A percentile compares a stretch with the other conserved stretches of the same genome.
These are phyloP conservation scores for Avena eriantha DNA, from an alignment of 176 grass and related monocot genomes.

Conservation along the genomic window DNA sequence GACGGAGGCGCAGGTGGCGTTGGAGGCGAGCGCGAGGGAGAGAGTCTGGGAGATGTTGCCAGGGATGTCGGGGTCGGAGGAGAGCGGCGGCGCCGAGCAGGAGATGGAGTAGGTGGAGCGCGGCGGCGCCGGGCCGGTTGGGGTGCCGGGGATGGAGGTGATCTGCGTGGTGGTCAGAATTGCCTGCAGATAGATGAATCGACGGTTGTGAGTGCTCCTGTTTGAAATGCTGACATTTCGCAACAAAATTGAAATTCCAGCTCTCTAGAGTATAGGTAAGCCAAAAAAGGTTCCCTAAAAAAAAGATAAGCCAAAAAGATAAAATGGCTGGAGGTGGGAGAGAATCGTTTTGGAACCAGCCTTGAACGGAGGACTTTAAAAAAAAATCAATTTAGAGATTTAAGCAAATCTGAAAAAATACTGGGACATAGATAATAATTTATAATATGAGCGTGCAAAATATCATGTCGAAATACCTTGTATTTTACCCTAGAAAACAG, in stretches of 20 bases:
- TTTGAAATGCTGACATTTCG: neutral
- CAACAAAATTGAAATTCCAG: neutral
- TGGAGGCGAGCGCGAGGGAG: slow-evolving; percentile 38
- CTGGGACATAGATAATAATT: too few species aligned
- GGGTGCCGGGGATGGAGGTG: slow-evolving; percentile 38
- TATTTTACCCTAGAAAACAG: too few species aligned
- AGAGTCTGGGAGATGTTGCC: slow-evolving; percentile 64
- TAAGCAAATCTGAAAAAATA: neutral
- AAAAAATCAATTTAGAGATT: too few species aligned
- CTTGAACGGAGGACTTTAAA: too few species aligned
- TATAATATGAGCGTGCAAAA: too few species aligned
- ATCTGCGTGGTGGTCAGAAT: slow-evolving; percentile 43
- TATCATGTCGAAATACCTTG: too few species aligned
- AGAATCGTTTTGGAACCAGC: neutral
- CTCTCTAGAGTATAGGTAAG: neutral
- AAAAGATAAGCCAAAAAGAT: too few species aligned
- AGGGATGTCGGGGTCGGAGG: slow-evolving; percentile 44
- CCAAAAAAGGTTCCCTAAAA: neutral
- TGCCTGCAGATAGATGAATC: slow-evolving; percentile 39
- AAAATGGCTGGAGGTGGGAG: too few species aligned
- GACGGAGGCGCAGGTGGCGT: slow-evolving; percentile 26
- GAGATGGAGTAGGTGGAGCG: slow-evolving; percentile 45
- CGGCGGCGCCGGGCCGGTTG: slow-evolving; percentile 42
- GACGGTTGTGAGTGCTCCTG: neutral
- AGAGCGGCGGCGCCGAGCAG: slow-evolving; percentile 53